These are phyloP conservation scores for Penicillium roqueforti DNA, from an alignment of 495 filamentous ascomycete genomes.

Conservation along the genomic window DNA sequence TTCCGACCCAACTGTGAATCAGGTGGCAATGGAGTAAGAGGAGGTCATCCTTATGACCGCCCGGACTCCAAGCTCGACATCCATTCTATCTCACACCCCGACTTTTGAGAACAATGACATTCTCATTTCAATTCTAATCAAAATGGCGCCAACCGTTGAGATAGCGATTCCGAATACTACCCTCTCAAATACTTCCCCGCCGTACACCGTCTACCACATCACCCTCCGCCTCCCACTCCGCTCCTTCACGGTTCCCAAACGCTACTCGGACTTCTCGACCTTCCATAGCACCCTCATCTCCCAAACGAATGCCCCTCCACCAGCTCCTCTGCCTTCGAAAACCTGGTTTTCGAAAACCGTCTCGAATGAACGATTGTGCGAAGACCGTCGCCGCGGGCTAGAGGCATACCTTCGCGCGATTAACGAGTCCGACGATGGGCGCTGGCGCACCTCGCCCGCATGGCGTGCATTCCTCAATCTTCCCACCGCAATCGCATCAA, in stretches of 20 bases:
- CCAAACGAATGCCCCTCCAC: slow-evolving; percentile 58
- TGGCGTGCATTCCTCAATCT: slow-evolving; percentile 89
- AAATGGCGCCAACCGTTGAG: slow-evolving; percentile 72
- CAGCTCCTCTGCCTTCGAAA: slow-evolving; percentile 69
- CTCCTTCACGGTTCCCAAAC: slow-evolving; percentile 82
- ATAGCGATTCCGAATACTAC: slow-evolving; percentile 78
- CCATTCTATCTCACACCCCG: too few relatives aligned
- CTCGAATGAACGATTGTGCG: slow-evolving; percentile 69
- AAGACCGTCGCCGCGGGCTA: slow-evolving; percentile 68
- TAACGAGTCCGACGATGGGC: slow-evolving; percentile 65
- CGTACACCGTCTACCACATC: slow-evolving; percentile 91
- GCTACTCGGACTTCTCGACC: slow-evolving; percentile 85
- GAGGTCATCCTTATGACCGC: too few relatives aligned
- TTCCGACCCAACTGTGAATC: too few relatives aligned
- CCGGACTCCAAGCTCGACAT: too few relatives aligned
- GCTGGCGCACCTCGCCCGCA: slow-evolving; percentile 79
- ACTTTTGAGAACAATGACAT: background rate
- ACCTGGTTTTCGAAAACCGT: slow-evolving; percentile 82
- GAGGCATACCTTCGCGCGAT: slow-evolving; percentile 81
- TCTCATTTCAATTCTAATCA: slow-evolving; percentile 1
- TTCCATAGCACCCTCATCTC: slow-evolving; percentile 68
- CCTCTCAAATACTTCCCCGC: slow-evolving; percentile 58
- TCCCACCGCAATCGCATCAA: slow-evolving; percentile 51
- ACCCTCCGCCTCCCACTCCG: slow-evolving; percentile 81
- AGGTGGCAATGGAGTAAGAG: too few relatives aligned